A percentile compares a stretch with the other conserved stretches of the same genome.
Evolutionary conservation across 495 filamentous ascomycete species (phyloP).

Genomic region (Daldinia decipiens): DNA sequence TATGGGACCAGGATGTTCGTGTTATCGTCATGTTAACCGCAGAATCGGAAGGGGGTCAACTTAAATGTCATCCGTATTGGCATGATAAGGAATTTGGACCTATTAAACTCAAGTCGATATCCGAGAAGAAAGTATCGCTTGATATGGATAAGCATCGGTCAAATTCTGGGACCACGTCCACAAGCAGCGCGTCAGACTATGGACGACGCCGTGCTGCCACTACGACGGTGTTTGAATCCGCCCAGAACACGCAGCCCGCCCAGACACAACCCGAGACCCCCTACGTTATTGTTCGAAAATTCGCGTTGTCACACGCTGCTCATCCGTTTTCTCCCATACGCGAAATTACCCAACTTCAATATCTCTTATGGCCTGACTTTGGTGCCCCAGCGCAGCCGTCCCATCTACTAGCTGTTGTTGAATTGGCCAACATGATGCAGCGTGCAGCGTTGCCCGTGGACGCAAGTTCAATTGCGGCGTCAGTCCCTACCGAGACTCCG

Average conservation of each 20-base stretch:
- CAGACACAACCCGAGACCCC: slow-evolving; percentile 65
- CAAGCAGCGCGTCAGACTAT: slow-evolving; percentile 41
- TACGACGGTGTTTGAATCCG: slow-evolving; percentile 37
- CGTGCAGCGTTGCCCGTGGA: slow-evolving; percentile 55
- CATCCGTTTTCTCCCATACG: slow-evolving; percentile 87
- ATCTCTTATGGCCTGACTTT: slow-evolving; percentile 95
- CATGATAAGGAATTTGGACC: slow-evolving; percentile 79
- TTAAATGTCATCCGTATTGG: slow-evolving; percentile 97
- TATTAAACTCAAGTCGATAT: slow-evolving; percentile 78
- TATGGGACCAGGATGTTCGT: slow-evolving; percentile 96
- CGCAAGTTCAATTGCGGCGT: slow-evolving; percentile 41
- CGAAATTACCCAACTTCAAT: slow-evolving; percentile 95
- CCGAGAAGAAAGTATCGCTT: slow-evolving; percentile 81
- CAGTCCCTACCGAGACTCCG: slow-evolving; percentile 46
- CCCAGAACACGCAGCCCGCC: slow-evolving; percentile 25
- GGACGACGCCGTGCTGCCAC: slow-evolving; percentile 46
- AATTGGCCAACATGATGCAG: slow-evolving; percentile 78
- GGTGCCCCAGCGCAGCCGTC: slow-evolving; percentile 89
- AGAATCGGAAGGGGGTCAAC: slow-evolving; percentile 92
- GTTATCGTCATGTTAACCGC: slow-evolving; percentile 96
- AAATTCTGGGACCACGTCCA: slow-evolving; percentile 33
- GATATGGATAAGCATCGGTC: slow-evolving; percentile 66
- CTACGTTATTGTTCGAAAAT: slow-evolving; percentile 85
- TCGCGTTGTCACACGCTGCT: slow-evolving; percentile 78
- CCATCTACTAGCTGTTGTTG: slow-evolving; percentile 86